A percentile compares a stretch with the other conserved stretches of the same genome.
phyloP scores from a whole-genome alignment of 1,284 basidiomycete species.

The Kalmanozyma brasiliensis region DNA sequence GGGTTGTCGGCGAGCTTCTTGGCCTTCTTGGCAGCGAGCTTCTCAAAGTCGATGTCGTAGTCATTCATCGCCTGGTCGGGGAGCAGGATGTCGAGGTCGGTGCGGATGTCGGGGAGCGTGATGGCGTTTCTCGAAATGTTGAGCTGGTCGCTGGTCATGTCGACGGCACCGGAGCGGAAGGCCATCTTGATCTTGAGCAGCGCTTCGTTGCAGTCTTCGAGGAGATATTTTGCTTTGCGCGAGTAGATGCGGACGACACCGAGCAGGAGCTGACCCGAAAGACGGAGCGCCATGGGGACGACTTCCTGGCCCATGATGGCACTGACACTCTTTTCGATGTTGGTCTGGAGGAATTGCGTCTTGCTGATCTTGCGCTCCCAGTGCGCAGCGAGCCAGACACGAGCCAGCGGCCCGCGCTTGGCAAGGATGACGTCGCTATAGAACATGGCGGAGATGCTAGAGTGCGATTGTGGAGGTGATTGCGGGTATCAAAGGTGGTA shows the following conservation, averaged over 20 bases:
- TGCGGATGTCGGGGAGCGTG: constrained; percentile 78
- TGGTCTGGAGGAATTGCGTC: constrained; percentile 89
- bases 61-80: constrained; percentile 72
- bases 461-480: not conserved
- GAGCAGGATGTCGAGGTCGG: constrained; percentile 81
- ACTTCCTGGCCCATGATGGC: constrained; percentile 80
- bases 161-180: constrained; percentile 89
- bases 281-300: constrained; percentile 84
- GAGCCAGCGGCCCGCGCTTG: constrained; percentile 90
- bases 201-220: constrained; percentile 97
- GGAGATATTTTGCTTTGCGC: constrained; percentile 93
- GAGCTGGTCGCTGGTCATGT: constrained; percentile 92
- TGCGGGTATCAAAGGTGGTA: not conserved
- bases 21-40: constrained; percentile 75
- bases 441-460: constrained; percentile 72
- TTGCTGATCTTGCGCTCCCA: constrained; percentile 98
- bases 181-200: constrained; percentile 95
- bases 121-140: constrained; percentile 86
- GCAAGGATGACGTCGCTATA: constrained; percentile 92
- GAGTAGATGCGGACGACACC: constrained; percentile 98
- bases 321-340: constrained; percentile 91
- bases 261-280: constrained; percentile 92
- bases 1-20: constrained; percentile 37
- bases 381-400: constrained; percentile 98
- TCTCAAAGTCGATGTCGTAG: constrained; percentile 71